A percentile compares a stretch with the other conserved stretches of the same genome.
Conservation (phyloP, 2,329 filamentous ascomycete species). For the Penicillium italicum region DNA sequence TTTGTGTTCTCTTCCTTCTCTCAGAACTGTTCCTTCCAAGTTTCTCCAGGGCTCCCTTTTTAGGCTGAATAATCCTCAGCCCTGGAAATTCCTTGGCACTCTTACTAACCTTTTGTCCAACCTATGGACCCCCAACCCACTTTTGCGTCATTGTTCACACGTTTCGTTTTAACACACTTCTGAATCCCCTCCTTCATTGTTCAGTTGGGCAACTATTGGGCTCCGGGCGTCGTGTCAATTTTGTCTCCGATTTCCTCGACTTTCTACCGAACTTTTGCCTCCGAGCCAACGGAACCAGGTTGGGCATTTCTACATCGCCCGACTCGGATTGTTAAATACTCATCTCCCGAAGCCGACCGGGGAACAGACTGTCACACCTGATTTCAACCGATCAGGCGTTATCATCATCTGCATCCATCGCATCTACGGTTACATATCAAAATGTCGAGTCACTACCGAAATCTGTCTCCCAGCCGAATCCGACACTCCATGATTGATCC, state of each 20-base stretch:
- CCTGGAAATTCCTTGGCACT: neutral
- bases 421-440: slow-evolving; percentile 15
- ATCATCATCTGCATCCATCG: neutral
- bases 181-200: slow-evolving; percentile 1
- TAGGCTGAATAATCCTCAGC: neutral
- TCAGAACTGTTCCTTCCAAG: neutral
- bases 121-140: neutral
- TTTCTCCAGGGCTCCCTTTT: no score
- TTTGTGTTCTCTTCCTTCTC: neutral
- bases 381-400: neutral
- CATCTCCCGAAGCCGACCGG: neutral
- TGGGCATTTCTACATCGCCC: slow-evolving; percentile 5
- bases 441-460: slow-evolving; percentile 33
- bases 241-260: neutral
- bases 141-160: slow-evolving; percentile 9
- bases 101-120: slow-evolving; percentile 5
- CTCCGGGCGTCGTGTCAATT: slow-evolving; percentile 1
- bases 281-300: neutral
- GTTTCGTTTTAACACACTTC: neutral
- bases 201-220: slow-evolving; percentile 9
- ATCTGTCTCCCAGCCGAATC: slow-evolving; percentile 33
- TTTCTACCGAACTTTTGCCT: neutral
- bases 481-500: slow-evolving; percentile 33
- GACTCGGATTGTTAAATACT: neutral
- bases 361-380: neutral